Base-by-base conservation (phyloP, 148 eudicot genomes). In the Mesembryanthemum crystallinum region DNA sequence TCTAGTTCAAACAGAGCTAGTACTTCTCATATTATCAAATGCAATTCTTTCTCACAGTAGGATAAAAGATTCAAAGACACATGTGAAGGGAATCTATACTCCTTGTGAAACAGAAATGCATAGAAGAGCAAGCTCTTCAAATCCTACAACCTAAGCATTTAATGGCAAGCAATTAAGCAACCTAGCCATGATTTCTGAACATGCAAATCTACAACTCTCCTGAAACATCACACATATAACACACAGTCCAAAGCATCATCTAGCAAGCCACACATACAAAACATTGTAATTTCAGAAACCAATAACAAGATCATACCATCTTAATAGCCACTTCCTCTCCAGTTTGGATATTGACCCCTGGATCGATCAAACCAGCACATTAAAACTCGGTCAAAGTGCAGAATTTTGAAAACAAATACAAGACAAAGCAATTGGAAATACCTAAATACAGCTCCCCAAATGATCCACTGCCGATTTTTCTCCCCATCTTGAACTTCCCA, bases 401-500 rank as follows among this genome's bases (percentile, higher is more conserved):
- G 0, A 70, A 42, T 39, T 55, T 21, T n/a, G 62, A 77, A 33
- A 85, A 64, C 35, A 45, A 71, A 33, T 33, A 45, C 73, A 29
- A 35, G 65, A 72, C 10, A 66, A 77, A 30, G 5, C 60, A 64
- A 75, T 27, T 67, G 28, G 25, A 18, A 2, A 35, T 88, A 92
- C 97, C 97, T 84, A 92, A 83, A 88, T 81, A 88, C 24, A 92
- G 89, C 87, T 92, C 97, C 75, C 97, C 97, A 82, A 92, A 92
- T 78, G 97, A 92, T 54, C 97, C 97, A 84, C 92, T 88, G 29
- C 97, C 97, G 79, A 92, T 92, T 84, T 92, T 92, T 79, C 89
- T 88, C 64, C 94, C 97, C 82, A 86, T 77, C 85, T 87, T 92
- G 77, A 88, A 92, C 84, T 88, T 92, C 49, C 87, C 91, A 70